Percentiles rank a stretch among this genome's conserved stretches.
Conservation (phyloP, 2,329 filamentous ascomycete genomes). For the Daldinia eschscholtzii region DNA sequence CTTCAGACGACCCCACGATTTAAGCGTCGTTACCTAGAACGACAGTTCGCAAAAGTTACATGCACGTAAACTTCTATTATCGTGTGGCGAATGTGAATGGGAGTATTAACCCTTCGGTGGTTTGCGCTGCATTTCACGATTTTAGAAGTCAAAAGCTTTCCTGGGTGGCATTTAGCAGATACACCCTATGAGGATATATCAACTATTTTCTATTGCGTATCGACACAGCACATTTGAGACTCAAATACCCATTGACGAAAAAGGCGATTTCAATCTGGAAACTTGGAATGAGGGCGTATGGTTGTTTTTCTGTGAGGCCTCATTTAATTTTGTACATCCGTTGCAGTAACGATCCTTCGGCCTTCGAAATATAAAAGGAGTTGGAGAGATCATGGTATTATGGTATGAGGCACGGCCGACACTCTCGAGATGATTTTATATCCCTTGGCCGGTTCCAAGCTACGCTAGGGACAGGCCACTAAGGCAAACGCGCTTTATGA, state of each 20-base stretch:
- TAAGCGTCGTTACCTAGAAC: too few relatives aligned
- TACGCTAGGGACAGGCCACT: not conserved
- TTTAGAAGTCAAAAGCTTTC: not conserved
- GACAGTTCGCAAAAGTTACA: not conserved
- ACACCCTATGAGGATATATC: not conserved
- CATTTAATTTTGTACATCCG: constrained; percentile 2
- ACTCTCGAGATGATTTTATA: constrained; percentile 20
- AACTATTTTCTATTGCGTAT: not conserved
- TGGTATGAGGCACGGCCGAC: constrained; percentile 30
- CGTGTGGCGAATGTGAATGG: not conserved
- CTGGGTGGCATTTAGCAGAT: not conserved
- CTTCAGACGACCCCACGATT: too few relatives aligned
- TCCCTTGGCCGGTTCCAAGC: not conserved
- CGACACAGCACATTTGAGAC: not conserved
- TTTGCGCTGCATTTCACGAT: too few relatives aligned
- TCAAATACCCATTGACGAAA: not conserved
- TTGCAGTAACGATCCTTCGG: constrained; percentile 1
- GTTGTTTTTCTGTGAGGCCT: constrained; percentile 20
- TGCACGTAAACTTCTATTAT: not conserved
- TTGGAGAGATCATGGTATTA: constrained; percentile 29
- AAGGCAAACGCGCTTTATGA: constrained; percentile 3
- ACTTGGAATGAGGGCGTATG: constrained; percentile 18
- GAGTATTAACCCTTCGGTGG: not conserved
- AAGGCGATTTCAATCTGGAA: not conserved
- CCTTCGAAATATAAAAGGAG: constrained; percentile 20